phyloP scores from a whole-genome alignment of 768 basidiomycete species.

The Inosperma sp. region DNA sequence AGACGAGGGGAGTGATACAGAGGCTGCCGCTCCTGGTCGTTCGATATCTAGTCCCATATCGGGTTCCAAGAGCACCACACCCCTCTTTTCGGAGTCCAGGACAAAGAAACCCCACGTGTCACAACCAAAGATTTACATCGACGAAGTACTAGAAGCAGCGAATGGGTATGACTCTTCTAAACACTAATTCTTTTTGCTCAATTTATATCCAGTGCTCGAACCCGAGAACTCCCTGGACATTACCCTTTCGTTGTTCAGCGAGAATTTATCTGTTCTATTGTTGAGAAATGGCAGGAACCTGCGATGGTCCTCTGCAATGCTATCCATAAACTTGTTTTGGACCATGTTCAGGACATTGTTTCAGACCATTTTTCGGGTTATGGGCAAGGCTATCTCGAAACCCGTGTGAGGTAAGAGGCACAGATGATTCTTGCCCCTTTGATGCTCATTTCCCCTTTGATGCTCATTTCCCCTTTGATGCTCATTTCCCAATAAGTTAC shows the following conservation, averaged over 20 bases:
- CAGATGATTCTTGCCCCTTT: not conserved
- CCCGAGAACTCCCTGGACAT: slow-evolving; percentile 64
- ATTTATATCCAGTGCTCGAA: slow-evolving; percentile 48
- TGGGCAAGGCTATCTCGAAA: slow-evolving; percentile 49
- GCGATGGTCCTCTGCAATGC: slow-evolving; percentile 40
- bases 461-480: not conserved
- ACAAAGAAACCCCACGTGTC: not conserved
- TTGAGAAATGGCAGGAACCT: slow-evolving; percentile 47
- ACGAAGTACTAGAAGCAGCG: slow-evolving; percentile 22
- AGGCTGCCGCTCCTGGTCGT: not conserved
- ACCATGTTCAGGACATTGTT: slow-evolving; percentile 42
- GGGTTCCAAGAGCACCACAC: too few relatives aligned
- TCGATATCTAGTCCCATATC: too few relatives aligned
- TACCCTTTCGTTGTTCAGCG: slow-evolving; percentile 61
- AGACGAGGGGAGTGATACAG: slow-evolving; percentile 8
- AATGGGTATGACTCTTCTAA: slow-evolving; percentile 13
- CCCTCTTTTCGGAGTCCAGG: not conserved
- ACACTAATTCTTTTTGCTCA: not conserved
- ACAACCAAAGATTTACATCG: slow-evolving; percentile 19
- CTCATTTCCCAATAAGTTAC: not conserved
- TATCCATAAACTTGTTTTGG: slow-evolving; percentile 34
- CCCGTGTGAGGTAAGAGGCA: slow-evolving; percentile 36
- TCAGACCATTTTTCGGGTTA: slow-evolving; percentile 46
- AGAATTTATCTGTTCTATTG: slow-evolving; percentile 42
- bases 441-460: not conserved